phyloP scores from a whole-genome alignment of 176 grass and related monocot genomes.

The Oryza meridionalis region DNA sequence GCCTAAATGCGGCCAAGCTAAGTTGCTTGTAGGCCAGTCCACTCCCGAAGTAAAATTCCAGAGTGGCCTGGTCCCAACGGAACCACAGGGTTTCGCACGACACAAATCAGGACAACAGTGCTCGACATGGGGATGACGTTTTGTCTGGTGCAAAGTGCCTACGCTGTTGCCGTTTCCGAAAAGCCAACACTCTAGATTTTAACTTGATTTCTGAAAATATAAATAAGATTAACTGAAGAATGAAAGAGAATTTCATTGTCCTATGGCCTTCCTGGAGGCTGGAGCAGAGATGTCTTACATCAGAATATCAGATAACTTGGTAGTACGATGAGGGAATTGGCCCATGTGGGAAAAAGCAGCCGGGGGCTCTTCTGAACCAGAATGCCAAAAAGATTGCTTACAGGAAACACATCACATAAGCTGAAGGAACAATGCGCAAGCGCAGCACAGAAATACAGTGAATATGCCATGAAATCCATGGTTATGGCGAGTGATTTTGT shows the following conservation, averaged over 20 bases:
- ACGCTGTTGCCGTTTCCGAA: neutral
- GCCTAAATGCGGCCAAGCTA: neutral
- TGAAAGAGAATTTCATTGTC: neutral
- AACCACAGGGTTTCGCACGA: neutral
- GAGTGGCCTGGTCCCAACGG: neutral
- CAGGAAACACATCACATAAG: neutral
- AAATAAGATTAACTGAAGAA: neutral
- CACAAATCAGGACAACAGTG: neutral
- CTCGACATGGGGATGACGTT: neutral
- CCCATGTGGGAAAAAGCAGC: no score
- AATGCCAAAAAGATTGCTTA: neutral
- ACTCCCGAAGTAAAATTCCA: neutral
- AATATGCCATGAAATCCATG: conserved; percentile 12
- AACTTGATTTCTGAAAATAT: neutral
- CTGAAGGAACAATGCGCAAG: conserved; percentile 4
- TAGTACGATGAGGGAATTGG: no score
- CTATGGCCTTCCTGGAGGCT: neutral
- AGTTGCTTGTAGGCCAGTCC: neutral
- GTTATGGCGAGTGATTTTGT: conserved; percentile 19
- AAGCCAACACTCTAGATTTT: neutral
- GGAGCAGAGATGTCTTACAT: neutral
- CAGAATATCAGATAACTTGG: neutral
- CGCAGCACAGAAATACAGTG: neutral
- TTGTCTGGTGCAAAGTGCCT: neutral
- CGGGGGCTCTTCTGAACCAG: neutral